These are phyloP conservation scores for Suillus alpinus DNA, from an alignment of 768 basidiomycete species.

Conservation along the genomic window DNA sequence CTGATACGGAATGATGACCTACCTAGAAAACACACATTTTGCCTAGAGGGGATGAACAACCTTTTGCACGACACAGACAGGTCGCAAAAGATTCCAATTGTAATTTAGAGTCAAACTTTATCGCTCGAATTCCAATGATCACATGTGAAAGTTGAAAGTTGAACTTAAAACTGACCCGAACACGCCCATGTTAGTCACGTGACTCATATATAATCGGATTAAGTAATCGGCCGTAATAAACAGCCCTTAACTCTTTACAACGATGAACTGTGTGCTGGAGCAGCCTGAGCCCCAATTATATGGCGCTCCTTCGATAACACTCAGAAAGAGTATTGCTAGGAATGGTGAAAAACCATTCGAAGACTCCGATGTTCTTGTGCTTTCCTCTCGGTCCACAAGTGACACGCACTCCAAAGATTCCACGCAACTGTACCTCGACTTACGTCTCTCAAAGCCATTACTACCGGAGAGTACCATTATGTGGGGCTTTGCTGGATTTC, in stretches of 20 bases:
- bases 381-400: slow-evolving; percentile 25
- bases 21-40: neutral
- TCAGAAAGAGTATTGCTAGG: slow-evolving; percentile 24
- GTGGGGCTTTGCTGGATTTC: slow-evolving; percentile 16
- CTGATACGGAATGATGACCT: neutral
- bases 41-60: neutral
- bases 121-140: too few relatives aligned
- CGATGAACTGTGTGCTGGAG: neutral
- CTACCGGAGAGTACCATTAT: slow-evolving; percentile 1
- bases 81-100: neutral
- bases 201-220: too few relatives aligned
- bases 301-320: slow-evolving; percentile 19
- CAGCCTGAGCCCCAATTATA: slow-evolving; percentile 1
- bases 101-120: too few relatives aligned
- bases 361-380: slow-evolving; percentile 26
- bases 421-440: slow-evolving; percentile 18
- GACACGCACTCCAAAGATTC: slow-evolving; percentile 10
- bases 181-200: too few relatives aligned
- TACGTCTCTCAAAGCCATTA: slow-evolving; percentile 12
- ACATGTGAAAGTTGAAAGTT: too few relatives aligned
- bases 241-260: neutral
- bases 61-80: neutral
- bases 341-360: slow-evolving; percentile 17
- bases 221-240: too few relatives aligned
- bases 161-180: too few relatives aligned